phyloP scores from a whole-genome alignment of 768 basidiomycete genomes.

The Trametes punicea region DNA sequence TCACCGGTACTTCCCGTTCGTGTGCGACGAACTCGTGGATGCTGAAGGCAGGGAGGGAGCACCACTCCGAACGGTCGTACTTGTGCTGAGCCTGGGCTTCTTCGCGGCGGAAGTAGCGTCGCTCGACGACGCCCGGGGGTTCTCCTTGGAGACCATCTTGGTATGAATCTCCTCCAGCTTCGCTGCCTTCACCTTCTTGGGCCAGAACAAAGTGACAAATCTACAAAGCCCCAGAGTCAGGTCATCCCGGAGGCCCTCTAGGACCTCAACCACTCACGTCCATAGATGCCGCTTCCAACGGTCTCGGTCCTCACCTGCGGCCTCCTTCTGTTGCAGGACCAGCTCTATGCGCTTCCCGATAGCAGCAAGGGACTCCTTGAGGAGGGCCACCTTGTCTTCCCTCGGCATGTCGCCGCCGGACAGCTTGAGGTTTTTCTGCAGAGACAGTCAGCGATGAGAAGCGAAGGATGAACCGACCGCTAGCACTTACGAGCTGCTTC shows the following conservation, averaged over 20 bases:
- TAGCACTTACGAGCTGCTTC: constrained; percentile 74
- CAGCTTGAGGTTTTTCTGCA: constrained; percentile 89
- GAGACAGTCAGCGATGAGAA: neutral
- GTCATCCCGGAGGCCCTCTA: neutral
- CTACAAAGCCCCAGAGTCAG: constrained; percentile 36
- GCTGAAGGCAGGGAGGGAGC: constrained; percentile 20
- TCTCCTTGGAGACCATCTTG: constrained; percentile 92
- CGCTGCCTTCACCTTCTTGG: constrained; percentile 90
- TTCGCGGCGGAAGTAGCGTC: constrained; percentile 26
- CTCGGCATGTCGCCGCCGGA: constrained; percentile 91
- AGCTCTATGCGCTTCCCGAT: constrained; percentile 90
- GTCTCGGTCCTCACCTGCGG: constrained; percentile 77
- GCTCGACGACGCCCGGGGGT: constrained; percentile 31
- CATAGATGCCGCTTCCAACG: constrained; percentile 94
- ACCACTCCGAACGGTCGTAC: constrained; percentile 14
- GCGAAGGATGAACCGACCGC: neutral
- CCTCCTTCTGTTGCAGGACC: constrained; percentile 72
- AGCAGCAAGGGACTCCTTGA: constrained; percentile 92
- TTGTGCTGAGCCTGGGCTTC: constrained; percentile 28
- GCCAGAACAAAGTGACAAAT: constrained; percentile 96
- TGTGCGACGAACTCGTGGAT: constrained; percentile 23
- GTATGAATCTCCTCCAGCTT: constrained; percentile 95
- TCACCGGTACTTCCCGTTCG: constrained; percentile 28
- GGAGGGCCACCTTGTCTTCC: constrained; percentile 92
- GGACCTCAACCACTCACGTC: constrained; percentile 63